Conservation (phyloP, 2,329 filamentous ascomycete species). For the Fusarium anguioides region DNA sequence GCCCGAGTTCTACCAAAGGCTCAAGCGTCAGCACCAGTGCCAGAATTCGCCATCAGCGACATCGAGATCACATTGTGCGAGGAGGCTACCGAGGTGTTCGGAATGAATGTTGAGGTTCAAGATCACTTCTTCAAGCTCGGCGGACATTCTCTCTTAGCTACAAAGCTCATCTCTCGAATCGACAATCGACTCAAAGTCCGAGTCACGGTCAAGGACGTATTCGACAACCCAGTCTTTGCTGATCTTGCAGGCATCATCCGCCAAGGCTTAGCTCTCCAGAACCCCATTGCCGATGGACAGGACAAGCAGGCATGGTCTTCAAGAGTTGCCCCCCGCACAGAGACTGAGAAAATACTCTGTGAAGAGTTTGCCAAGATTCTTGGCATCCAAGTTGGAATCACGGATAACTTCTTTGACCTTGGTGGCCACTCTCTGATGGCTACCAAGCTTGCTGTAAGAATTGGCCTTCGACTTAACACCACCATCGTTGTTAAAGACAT, state of each 20-base stretch:
- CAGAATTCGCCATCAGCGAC: neutral
- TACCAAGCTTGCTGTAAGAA: constrained; percentile 6
- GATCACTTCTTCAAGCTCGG: constrained; percentile 18
- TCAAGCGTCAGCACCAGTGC: neutral
- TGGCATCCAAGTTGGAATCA: constrained; percentile 5
- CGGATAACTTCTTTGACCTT: constrained; percentile 16
- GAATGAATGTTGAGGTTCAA: neutral
- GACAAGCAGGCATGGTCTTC: constrained; percentile 5
- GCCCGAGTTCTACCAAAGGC: neutral
- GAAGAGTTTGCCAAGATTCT: neutral
- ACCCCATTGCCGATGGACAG: neutral
- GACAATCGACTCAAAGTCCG: neutral
- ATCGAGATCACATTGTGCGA: neutral
- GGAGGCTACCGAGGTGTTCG: neutral
- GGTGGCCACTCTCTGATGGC: constrained; percentile 17
- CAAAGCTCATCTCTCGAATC: constrained; percentile 5
- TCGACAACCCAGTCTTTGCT: neutral
- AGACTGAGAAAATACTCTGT: constrained; percentile 1
- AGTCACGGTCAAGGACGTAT: neutral
- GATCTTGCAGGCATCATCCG: neutral
- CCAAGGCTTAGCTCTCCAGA: neutral
- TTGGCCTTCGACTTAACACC: neutral
- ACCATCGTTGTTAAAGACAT: constrained; percentile 11
- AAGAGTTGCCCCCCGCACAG: neutral
- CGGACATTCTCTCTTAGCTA: constrained; percentile 12